Conservation (phyloP, 2,329 filamentous ascomycete genomes). For the Cladophialophora immunda region DNA sequence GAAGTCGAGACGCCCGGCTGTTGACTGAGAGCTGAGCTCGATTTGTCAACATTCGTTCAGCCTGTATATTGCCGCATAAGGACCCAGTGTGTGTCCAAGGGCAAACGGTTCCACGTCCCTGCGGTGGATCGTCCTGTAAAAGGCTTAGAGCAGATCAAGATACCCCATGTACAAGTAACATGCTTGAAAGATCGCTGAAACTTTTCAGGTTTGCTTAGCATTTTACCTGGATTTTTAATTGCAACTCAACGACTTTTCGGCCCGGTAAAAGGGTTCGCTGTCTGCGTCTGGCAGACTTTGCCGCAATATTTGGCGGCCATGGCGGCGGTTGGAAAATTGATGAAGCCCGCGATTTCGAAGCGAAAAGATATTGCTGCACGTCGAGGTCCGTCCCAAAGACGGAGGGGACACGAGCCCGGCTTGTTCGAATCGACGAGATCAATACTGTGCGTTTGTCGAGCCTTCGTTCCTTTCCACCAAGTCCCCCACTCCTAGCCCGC, state of each 20-base stretch:
- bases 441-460: constrained; percentile 32
- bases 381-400: background rate
- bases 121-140: background rate
- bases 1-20: background rate
- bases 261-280: background rate
- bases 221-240: too few species aligned
- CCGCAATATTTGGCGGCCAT: background rate
- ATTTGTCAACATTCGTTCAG: constrained; percentile 1
- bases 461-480: constrained; percentile 60
- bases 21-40: background rate
- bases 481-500: constrained; percentile 77
- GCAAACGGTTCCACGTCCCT: background rate
- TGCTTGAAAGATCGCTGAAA: background rate
- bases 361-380: background rate
- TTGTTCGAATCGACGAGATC: too few species aligned
- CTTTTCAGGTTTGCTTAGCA: background rate
- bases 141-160: background rate
- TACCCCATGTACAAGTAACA: background rate
- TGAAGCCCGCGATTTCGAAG: background rate
- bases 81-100: background rate
- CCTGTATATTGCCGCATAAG: background rate
- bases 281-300: background rate
- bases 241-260: too few species aligned
- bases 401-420: background rate
- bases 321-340: background rate